A percentile compares a stretch with the other conserved stretches of the same genome.
phyloP scores from a whole-genome alignment of 176 grass and related monocot species.

The Puccinellia tenuiflora region DNA sequence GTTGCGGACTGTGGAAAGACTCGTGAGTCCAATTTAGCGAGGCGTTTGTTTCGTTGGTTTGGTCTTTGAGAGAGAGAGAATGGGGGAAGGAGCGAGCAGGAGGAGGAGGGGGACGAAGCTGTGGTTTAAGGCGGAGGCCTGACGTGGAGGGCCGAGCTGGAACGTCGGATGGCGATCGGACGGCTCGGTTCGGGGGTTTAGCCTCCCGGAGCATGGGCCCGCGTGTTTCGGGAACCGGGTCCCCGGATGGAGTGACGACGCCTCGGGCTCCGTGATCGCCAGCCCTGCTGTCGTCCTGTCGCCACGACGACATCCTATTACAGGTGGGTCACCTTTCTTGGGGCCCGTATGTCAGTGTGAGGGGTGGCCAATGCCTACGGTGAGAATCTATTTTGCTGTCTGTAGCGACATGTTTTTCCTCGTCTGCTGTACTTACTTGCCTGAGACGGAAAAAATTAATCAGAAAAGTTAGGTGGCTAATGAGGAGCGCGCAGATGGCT shows the following conservation, averaged over 20 bases:
- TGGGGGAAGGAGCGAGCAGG: neutral
- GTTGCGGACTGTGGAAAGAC: neutral
- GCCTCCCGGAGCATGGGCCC: slow-evolving; percentile 28
- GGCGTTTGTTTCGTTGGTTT: slow-evolving; percentile 18
- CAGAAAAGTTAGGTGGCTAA: neutral
- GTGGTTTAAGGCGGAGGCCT: slow-evolving; percentile 10
- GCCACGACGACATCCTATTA: neutral
- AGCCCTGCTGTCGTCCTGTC: neutral
- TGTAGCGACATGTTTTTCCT: slow-evolving; percentile 21
- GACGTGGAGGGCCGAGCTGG: neutral
- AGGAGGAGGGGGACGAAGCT: neutral
- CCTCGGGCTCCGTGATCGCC: slow-evolving; percentile 6
- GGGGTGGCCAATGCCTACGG: rapidly evolving
- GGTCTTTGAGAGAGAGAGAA: neutral
- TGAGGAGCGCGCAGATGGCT: neutral
- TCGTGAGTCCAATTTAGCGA: slow-evolving; percentile 11
- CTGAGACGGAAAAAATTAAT: neutral
- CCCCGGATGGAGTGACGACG: neutral
- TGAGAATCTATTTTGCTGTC: neutral
- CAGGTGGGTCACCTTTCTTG: neutral
- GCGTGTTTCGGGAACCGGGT: slow-evolving; percentile 23
- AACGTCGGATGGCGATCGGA: slow-evolving; percentile 7
- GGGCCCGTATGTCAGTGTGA: neutral
- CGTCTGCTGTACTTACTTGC: neutral
- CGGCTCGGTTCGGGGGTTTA: neutral